These are phyloP conservation scores for Phaeolepiota aurea DNA, from an alignment of 768 basidiomycete species.

Conservation along the genomic window DNA sequence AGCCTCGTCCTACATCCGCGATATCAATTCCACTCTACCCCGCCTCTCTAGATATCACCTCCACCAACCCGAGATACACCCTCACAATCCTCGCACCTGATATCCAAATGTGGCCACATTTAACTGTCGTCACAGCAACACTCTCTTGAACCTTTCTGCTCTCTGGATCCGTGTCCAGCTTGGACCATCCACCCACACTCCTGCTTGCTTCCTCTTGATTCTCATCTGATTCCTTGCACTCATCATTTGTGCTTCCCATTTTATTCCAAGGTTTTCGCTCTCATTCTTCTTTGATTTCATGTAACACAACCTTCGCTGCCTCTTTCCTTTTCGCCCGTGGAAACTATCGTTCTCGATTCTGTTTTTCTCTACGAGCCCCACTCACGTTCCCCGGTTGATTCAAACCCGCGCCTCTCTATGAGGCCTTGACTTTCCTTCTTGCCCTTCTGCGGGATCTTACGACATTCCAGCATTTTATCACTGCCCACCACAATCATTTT, in stretches of 20 bases:
- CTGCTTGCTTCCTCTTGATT: background rate
- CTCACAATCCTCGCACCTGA: background rate
- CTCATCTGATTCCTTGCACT: background rate
- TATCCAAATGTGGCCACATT: background rate
- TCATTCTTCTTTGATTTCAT: no score
- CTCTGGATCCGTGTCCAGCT: background rate
- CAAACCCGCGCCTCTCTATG: background rate
- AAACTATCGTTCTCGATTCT: no score
- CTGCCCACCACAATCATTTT: background rate
- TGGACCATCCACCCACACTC: background rate
- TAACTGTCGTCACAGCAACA: no score
- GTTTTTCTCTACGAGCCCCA: background rate
- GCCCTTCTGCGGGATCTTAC: conserved; percentile 1
- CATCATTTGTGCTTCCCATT: background rate
- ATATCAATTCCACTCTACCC: background rate
- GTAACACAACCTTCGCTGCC: background rate
- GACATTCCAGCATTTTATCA: conserved; percentile 1
- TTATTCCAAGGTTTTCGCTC: no score
- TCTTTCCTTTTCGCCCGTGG: background rate
- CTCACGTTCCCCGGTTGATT: background rate
- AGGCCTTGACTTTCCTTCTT: background rate
- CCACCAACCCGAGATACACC: no score
- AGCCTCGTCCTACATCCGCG: background rate
- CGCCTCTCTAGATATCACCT: no score
- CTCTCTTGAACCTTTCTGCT: background rate